A percentile compares a stretch with the other conserved stretches of the same genome.
Conservation (phyloP, 2,329 filamentous ascomycete species). For the Alternaria burnsii region DNA sequence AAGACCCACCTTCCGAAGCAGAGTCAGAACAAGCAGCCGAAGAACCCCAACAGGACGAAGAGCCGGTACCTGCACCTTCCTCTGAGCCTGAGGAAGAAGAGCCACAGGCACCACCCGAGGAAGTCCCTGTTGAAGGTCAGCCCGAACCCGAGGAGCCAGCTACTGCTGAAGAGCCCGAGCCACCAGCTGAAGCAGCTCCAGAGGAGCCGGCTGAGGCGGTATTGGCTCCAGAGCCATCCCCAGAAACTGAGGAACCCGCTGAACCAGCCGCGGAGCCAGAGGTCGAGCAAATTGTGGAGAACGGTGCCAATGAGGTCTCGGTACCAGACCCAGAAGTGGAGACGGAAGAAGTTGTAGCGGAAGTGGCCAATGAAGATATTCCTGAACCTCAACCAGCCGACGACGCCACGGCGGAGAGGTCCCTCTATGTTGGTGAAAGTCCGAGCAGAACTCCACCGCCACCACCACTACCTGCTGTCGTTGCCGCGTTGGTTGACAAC, state of each 20-base stretch:
- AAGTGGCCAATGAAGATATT: neutral
- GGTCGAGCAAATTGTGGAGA: neutral
- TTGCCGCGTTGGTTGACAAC: neutral
- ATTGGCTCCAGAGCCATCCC: neutral
- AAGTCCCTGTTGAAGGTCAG: neutral
- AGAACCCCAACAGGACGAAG: neutral
- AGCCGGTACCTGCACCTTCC: neutral
- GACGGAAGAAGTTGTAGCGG: neutral
- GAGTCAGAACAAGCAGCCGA: neutral
- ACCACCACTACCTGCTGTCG: neutral
- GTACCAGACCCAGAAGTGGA: neutral
- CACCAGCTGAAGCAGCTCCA: neutral
- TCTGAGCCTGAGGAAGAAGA: neutral
- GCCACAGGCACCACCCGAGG: neutral
- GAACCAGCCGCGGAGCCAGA: neutral
- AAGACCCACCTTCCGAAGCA: neutral
- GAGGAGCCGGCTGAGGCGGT: neutral
- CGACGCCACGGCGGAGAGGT: slow-evolving; percentile 3
- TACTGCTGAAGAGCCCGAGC: neutral
- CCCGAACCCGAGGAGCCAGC: neutral
- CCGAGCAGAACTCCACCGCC: neutral
- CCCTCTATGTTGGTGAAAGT: slow-evolving; percentile 7
- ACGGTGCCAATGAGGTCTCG: neutral
- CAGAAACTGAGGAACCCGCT: slow-evolving; percentile 2
- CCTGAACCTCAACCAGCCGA: neutral